Conservation (phyloP, 2,329 filamentous ascomycete genomes). For the Beauveria sp. region DNA sequence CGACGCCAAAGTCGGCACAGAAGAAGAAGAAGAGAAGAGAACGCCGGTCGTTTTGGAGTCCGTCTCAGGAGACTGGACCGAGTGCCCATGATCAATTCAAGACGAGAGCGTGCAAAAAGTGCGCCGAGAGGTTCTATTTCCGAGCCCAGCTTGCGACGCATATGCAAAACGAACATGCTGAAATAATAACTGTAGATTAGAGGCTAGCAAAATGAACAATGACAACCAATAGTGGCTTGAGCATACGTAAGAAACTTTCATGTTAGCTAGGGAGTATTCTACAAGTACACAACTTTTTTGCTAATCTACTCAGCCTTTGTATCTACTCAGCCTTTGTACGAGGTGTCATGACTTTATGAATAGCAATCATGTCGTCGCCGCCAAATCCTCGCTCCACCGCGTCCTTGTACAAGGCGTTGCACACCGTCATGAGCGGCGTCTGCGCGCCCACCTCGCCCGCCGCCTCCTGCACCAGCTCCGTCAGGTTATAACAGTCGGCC, state of each 20-base stretch:
- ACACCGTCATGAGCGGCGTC: slow-evolving; percentile 18
- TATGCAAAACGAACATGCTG: background rate
- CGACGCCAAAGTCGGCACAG: background rate
- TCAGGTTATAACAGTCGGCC: slow-evolving; percentile 24
- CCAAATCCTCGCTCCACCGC: slow-evolving; percentile 16
- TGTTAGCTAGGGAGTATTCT: background rate
- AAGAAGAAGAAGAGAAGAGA: background rate
- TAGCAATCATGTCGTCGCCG: slow-evolving; percentile 23
- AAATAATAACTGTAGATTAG: background rate
- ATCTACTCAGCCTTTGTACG: no score
- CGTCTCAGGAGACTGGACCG: background rate
- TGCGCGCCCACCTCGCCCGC: slow-evolving; percentile 13
- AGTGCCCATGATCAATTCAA: slow-evolving; percentile 7
- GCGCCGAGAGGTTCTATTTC: background rate
- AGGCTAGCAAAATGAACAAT: background rate
- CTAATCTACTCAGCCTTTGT: background rate
- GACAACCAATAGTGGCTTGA: background rate
- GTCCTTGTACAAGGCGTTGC: slow-evolving; percentile 18
- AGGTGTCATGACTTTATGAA: slow-evolving; percentile 15
- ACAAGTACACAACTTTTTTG: background rate
- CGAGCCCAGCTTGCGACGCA: slow-evolving; percentile 3
- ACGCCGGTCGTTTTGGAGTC: background rate
- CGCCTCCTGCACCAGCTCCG: slow-evolving; percentile 20
- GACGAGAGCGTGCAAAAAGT: slow-evolving; percentile 3
- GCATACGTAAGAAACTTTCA: background rate